Conservation (phyloP, 345 rosid species). For the Pistacia integerrima region DNA sequence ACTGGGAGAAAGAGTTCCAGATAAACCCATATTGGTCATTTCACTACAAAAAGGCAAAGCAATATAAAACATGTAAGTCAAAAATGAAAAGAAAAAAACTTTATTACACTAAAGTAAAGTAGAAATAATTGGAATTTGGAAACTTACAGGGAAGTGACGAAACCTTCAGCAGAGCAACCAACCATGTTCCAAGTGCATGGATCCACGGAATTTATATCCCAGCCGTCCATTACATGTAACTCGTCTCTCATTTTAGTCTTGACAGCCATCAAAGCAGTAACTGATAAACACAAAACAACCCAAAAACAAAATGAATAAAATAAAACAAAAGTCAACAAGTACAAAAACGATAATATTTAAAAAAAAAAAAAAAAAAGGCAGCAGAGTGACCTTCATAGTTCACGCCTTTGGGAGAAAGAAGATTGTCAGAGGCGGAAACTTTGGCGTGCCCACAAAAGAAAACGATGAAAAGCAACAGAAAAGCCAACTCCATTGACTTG, state of each 20-base stretch:
- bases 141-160: slow-evolving; percentile 78
- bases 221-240: slow-evolving; percentile 62
- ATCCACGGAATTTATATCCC: slow-evolving; percentile 98
- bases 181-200: slow-evolving; percentile 99
- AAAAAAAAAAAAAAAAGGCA: neutral
- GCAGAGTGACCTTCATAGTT: slow-evolving; percentile 65
- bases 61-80: neutral
- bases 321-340: no score
- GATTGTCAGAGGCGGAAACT: slow-evolving; percentile 53
- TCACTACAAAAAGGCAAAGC: slow-evolving; percentile 43
- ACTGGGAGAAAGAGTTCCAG: slow-evolving; percentile 71
- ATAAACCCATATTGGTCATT: slow-evolving; percentile 76
- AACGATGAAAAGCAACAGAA: slow-evolving; percentile 30
- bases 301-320: neutral
- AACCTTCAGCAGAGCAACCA: slow-evolving; percentile 79
- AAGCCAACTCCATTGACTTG: slow-evolving; percentile 36
- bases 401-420: slow-evolving; percentile 94
- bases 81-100: neutral
- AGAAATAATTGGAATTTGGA: neutral
- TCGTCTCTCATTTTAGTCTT: slow-evolving; percentile 79
- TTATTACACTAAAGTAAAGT: neutral
- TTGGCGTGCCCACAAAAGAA: slow-evolving; percentile 26
- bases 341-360: no score
- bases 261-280: slow-evolving; percentile 89
- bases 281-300: slow-evolving; percentile 30